Percentiles rank a stretch among this genome's conserved stretches.
Evolutionary conservation across 441 rosid genomes (phyloP).

Genomic region (Kokia cookei): DNA sequence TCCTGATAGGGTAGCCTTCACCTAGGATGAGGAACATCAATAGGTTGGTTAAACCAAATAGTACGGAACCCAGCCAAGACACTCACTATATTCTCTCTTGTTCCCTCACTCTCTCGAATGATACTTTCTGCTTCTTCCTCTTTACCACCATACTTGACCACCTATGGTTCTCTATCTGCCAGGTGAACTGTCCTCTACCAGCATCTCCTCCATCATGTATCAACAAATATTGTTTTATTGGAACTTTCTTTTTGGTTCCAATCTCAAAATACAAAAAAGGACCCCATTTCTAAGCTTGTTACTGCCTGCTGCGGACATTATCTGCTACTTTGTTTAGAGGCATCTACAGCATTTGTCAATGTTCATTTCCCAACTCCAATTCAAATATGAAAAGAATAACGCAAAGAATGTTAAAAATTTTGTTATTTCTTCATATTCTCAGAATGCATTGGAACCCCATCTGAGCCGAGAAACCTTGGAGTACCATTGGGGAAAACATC

Average conservation of each 20-base stretch:
- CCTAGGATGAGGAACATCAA: too few relatives aligned
- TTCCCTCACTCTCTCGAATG: too few relatives aligned
- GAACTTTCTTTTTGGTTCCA: neutral
- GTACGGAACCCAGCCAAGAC: too few relatives aligned
- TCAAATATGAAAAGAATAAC: neutral
- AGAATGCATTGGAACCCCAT: slow-evolving; percentile 86
- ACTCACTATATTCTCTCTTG: too few relatives aligned
- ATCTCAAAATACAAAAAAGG: neutral
- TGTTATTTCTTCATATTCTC: neutral
- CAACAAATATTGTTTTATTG: neutral
- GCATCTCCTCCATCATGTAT: too few relatives aligned
- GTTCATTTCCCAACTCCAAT: neutral
- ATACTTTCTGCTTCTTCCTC: too few relatives aligned
- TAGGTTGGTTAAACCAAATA: too few relatives aligned
- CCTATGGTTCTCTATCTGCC: too few relatives aligned
- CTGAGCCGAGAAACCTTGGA: slow-evolving; percentile 73
- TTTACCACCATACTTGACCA: too few relatives aligned
- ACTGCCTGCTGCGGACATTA: neutral
- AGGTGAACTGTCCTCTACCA: too few relatives aligned
- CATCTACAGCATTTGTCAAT: neutral
- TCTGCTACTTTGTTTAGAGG: neutral
- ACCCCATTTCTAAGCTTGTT: neutral
- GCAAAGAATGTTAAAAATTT: neutral
- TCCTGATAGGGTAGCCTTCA: too few relatives aligned
- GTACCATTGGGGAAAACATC: slow-evolving; percentile 97